Percentiles rank a stretch among this genome's conserved stretches.
Conservation (phyloP, 805 yeast genomes). For the Saccharomyces mikatae region DNA sequence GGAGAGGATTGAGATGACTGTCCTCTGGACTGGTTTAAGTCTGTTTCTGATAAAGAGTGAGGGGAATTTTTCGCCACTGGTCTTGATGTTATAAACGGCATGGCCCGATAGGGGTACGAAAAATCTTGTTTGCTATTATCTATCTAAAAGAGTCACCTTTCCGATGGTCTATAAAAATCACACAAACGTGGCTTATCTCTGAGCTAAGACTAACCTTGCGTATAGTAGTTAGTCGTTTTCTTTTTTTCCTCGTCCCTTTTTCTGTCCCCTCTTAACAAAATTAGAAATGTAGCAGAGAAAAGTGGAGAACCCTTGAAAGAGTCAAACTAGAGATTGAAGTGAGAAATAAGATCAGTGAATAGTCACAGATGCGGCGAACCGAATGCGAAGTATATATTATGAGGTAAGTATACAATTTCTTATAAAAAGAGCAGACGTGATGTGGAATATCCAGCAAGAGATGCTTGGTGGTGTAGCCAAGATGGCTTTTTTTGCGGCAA, state of each 20-base stretch:
- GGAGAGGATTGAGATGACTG: conserved; percentile 1
- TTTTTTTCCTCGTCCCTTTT: not conserved
- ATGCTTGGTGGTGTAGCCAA: not conserved
- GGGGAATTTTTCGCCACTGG: not conserved
- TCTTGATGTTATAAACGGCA: not conserved
- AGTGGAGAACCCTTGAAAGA: not conserved
- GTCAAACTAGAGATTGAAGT: not conserved
- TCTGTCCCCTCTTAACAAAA: not conserved
- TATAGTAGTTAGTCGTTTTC: not conserved
- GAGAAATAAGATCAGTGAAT: not conserved
- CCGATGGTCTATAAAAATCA: not conserved
- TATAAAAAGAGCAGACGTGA: not conserved
- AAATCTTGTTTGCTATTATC: not conserved
- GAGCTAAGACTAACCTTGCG: not conserved
- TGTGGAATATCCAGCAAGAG: not conserved
- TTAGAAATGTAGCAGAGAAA: not conserved
- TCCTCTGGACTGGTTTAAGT: not conserved
- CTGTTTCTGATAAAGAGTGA: not conserved
- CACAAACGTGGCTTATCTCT: not conserved
- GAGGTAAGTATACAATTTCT: not conserved
- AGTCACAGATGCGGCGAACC: not conserved
- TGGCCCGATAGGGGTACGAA: not conserved
- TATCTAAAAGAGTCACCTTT: not conserved
- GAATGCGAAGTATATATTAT: not conserved
- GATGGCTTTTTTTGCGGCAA: not conserved